These are phyloP conservation scores for Coemansia biformis DNA, from an alignment of 192 early-diverging fungal genomes.

Conservation along the genomic window DNA sequence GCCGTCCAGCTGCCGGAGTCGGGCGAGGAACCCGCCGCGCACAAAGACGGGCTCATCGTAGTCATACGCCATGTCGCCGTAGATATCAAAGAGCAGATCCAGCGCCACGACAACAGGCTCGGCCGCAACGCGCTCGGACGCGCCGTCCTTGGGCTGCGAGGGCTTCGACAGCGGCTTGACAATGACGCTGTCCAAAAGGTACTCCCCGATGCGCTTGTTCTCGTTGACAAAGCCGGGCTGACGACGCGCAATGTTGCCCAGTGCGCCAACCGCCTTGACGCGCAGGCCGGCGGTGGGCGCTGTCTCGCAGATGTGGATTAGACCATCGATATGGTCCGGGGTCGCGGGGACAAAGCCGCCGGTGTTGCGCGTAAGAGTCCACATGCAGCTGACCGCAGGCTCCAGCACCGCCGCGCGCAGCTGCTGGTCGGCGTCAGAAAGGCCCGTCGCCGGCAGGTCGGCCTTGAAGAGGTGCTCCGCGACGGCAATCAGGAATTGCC, in stretches of 20 bases:
- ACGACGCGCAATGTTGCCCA: conserved; percentile 68
- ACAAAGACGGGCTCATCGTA: conserved; percentile 86
- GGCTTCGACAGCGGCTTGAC: conserved; percentile 12
- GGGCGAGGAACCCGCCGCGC: conserved; percentile 54
- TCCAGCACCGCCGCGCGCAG: conserved; percentile 58
- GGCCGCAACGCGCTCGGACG: not conserved
- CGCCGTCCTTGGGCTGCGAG: not conserved
- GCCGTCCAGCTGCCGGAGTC: conserved; percentile 53
- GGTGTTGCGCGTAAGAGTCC: conserved; percentile 67
- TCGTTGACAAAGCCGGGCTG: conserved; percentile 54
- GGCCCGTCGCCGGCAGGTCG: conserved; percentile 47
- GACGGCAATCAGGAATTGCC: conserved; percentile 58
- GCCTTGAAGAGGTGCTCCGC: conserved; percentile 52
- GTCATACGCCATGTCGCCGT: conserved; percentile 73
- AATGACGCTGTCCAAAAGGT: conserved; percentile 52
- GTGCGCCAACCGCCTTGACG: conserved; percentile 66
- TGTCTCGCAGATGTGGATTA: conserved; percentile 36
- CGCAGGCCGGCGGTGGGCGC: conserved; percentile 31
- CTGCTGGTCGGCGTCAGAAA: conserved; percentile 50
- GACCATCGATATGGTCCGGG: conserved; percentile 44
- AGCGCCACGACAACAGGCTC: conserved; percentile 65
- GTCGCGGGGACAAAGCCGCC: conserved; percentile 53
- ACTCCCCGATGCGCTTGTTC: conserved; percentile 59
- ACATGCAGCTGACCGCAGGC: conserved; percentile 65
- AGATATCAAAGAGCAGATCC: conserved; percentile 85